Evolutionary conservation across 495 filamentous ascomycete genomes (phyloP).

Genomic region (Talaromyces ruber): DNA sequence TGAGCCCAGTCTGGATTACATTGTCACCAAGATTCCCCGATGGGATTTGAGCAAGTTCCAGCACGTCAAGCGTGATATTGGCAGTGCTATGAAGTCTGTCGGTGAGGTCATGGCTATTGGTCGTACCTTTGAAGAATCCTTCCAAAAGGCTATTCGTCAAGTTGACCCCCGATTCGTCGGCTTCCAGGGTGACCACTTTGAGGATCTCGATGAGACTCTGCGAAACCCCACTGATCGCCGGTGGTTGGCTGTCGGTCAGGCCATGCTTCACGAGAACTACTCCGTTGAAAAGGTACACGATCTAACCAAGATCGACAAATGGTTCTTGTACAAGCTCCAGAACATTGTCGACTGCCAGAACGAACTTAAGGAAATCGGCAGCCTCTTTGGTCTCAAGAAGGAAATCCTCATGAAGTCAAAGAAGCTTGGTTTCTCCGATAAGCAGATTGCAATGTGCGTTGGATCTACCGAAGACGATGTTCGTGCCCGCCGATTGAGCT

Average conservation of each 20-base stretch:
- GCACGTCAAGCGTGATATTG: conserved; percentile 95
- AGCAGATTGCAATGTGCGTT: conserved; percentile 85
- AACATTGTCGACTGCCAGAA: conserved; percentile 87
- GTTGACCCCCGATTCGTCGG: conserved; percentile 87
- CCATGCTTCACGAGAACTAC: conserved; percentile 95
- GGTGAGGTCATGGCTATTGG: conserved; percentile 99
- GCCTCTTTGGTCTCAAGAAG: conserved; percentile 75
- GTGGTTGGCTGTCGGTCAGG: conserved; percentile 95
- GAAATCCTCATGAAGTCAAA: conserved; percentile 85
- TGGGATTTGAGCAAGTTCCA: conserved; percentile 99
- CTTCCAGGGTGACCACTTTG: conserved; percentile 93
- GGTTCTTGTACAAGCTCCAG: conserved; percentile 97
- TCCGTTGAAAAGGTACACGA: conserved; percentile 85
- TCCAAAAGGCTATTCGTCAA: conserved; percentile 95
- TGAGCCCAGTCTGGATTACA: conserved; percentile 92
- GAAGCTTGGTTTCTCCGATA: conserved; percentile 95
- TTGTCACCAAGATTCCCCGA: conserved; percentile 95
- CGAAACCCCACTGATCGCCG: conserved; percentile 88
- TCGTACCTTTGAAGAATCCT: conserved; percentile 96
- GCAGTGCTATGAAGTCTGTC: conserved; percentile 96
- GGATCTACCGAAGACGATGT: conserved; percentile 83
- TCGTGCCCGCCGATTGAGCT: conserved; percentile 72
- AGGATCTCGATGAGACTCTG: conserved; percentile 82
- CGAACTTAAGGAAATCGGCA: conserved; percentile 82
- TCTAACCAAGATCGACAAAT: conserved; percentile 95